Base-by-base conservation (phyloP, 768 basidiomycete species). In the Pulveroboletus sp. region DNA sequence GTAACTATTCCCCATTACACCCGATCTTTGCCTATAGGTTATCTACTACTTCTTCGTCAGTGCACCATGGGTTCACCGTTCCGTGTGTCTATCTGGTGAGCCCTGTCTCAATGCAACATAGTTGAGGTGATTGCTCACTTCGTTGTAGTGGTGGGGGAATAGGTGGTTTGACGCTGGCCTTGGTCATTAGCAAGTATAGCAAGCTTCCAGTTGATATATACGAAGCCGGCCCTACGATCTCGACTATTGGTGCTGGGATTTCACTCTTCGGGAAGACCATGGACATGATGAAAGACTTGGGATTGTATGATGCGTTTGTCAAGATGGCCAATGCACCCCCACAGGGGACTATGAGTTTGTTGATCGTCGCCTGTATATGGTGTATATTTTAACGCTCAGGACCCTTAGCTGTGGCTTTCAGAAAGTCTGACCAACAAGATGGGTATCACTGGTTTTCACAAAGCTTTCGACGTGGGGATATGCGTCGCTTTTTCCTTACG, bases 231-330 rank as follows among this genome's bases (percentile, higher is more conserved):
- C 53, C 69, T 0, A 56, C 58, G 17, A 66, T 78, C 32, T 65
- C 68, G 2, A 72, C 74, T 36, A 61, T 74, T 36, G 76, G 77
- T 8, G 76, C 75, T 19, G 76, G 76, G 1, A 70, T 79, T 36
- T 65, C 61, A 3, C 52, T 83, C 10, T 82, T 72, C 55, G 70
- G 72, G 21, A 75, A 80, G 69, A 62, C 56, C 67, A 72, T 72
- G 71, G 68, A 67, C 14, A 64, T 74, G 6, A 50, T 77, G 56
- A 61, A 69, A 27, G 56, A 63, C 3, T 54, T 78, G 29, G 75
- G 72, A 1, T 45, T 78, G 7, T 66, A 70, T 13, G 64, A 72
- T 7, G 72, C 69, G 14, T 39, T 67, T 21, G 13, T 47, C 3
- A 49, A 53, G 34, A 27, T 65, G 40, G 55, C 62, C 4, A 16